Conservation (phyloP, 1,284 basidiomycete species). For the Apiotrichum akiyoshidainum region DNA sequence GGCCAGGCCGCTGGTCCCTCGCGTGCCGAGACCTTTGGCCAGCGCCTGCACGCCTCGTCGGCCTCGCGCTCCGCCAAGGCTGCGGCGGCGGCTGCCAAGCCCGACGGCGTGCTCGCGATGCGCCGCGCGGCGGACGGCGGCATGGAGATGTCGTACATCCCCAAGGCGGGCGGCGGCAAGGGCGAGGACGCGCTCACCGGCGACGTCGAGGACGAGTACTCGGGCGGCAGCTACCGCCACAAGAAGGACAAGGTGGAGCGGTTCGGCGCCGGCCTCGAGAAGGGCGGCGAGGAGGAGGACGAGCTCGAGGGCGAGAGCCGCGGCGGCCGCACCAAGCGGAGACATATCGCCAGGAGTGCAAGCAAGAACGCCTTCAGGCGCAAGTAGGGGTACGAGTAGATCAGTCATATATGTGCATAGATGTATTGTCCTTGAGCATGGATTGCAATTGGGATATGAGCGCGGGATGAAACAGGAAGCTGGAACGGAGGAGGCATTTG, state of each 20-base stretch:
- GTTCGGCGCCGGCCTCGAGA: slow-evolving; percentile 83
- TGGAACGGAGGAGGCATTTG: no score
- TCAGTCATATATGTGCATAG: background rate
- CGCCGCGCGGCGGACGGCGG: slow-evolving; percentile 49
- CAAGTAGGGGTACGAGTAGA: background rate
- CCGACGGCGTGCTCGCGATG: slow-evolving; percentile 42
- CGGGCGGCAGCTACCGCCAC: slow-evolving; percentile 47
- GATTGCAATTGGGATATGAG: background rate
- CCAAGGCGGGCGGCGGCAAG: slow-evolving; percentile 29
- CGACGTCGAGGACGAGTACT: slow-evolving; percentile 41
- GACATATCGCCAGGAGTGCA: slow-evolving; percentile 73
- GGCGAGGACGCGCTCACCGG: slow-evolving; percentile 9
- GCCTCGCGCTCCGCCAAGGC: slow-evolving; percentile 10
- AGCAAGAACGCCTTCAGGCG: slow-evolving; percentile 75
- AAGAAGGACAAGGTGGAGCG: slow-evolving; percentile 62
- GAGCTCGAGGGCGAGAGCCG: slow-evolving; percentile 56
- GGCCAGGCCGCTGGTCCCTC: slow-evolving; percentile 16
- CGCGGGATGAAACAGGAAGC: background rate
- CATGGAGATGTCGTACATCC: slow-evolving; percentile 56
- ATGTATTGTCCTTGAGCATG: background rate
- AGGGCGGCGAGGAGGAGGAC: slow-evolving; percentile 57
- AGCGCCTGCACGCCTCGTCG: slow-evolving; percentile 38
- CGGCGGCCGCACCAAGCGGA: slow-evolving; percentile 64
- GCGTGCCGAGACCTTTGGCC: slow-evolving; percentile 45
- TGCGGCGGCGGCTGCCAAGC: slow-evolving; percentile 18